Evolutionary conservation across 2,329 filamentous ascomycete genomes (phyloP).

Genomic region (Aspergillus pseudonomiae): DNA sequence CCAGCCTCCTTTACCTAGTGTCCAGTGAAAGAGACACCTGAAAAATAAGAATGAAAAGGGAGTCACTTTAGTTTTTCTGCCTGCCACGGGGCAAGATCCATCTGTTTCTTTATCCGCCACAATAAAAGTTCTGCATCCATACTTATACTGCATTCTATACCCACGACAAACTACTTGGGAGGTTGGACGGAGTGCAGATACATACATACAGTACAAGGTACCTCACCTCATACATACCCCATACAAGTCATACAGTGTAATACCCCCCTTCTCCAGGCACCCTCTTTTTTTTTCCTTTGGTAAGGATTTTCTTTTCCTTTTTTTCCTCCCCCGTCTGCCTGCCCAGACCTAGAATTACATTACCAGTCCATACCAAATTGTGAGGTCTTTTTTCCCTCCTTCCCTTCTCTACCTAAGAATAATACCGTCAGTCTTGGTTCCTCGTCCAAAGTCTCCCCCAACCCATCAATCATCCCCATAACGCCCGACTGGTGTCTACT

Average conservation of each 20-base stretch:
- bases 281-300: not conserved
- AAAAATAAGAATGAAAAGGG: not conserved
- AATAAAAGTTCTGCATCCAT: not conserved
- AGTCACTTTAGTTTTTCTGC: not conserved
- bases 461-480: constrained; percentile 7
- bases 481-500: not conserved
- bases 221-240: not conserved
- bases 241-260: not conserved
- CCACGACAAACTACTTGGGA: not conserved
- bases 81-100: not conserved
- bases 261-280: constrained; percentile 1
- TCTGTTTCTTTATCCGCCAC: not conserved
- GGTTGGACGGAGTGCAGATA: not conserved
- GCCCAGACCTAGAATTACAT: not conserved
- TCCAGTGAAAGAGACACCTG: not conserved
- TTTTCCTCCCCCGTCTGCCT: not conserved
- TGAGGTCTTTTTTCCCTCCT: not conserved
- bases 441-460: not conserved
- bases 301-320: not conserved
- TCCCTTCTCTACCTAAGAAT: not conserved
- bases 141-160: not conserved
- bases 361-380: not conserved
- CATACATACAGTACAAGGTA: not conserved
- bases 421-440: constrained; percentile 1
- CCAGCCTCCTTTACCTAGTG: not conserved